phyloP scores from a whole-genome alignment of 2,329 filamentous ascomycete species.

The Moelleriella libera region DNA sequence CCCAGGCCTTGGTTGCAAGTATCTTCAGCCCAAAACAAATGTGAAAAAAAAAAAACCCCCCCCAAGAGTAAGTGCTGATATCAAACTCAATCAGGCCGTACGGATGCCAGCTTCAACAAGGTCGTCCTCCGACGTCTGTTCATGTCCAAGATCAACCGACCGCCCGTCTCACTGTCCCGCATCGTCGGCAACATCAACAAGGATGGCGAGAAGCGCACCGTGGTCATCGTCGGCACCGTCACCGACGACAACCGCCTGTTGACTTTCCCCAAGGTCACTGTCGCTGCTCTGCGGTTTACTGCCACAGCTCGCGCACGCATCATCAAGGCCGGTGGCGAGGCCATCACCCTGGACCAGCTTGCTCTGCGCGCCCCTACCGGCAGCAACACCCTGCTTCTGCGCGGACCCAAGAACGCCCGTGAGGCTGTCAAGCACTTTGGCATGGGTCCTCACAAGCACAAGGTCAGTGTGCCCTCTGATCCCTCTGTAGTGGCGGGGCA shows the following conservation, averaged over 20 bases:
- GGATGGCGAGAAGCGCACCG: conserved; percentile 62
- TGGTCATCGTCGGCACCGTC: conserved; percentile 88
- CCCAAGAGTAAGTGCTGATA: not conserved
- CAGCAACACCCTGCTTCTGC: conserved; percentile 91
- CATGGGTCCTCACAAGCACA: conserved; percentile 94
- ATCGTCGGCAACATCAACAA: conserved; percentile 60
- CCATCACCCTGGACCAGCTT: conserved; percentile 92
- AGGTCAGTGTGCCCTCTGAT: conserved; percentile 43
- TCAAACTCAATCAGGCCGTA: conserved; percentile 52
- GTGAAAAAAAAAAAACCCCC: not conserved
- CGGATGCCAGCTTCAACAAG: conserved; percentile 97
- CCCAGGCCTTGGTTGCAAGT: not conserved
- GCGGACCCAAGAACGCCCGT: conserved; percentile 94
- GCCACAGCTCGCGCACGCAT: conserved; percentile 91
- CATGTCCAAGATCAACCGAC: conserved; percentile 97
- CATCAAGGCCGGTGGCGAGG: conserved; percentile 83
- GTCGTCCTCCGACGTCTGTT: conserved; percentile 93
- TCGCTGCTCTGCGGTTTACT: conserved; percentile 94
- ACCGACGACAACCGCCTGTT: conserved; percentile 96
- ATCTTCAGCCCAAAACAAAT: not conserved
- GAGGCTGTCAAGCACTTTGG: conserved; percentile 99
- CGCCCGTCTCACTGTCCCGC: conserved; percentile 86
- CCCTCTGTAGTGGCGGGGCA: not conserved
- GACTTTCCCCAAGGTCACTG: conserved; percentile 77
- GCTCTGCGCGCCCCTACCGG: conserved; percentile 90